Percentiles rank a stretch among this genome's conserved stretches.
Evolutionary conservation across 2,329 filamentous ascomycete species (phyloP).

Genomic region (Exophiala mesophila): DNA sequence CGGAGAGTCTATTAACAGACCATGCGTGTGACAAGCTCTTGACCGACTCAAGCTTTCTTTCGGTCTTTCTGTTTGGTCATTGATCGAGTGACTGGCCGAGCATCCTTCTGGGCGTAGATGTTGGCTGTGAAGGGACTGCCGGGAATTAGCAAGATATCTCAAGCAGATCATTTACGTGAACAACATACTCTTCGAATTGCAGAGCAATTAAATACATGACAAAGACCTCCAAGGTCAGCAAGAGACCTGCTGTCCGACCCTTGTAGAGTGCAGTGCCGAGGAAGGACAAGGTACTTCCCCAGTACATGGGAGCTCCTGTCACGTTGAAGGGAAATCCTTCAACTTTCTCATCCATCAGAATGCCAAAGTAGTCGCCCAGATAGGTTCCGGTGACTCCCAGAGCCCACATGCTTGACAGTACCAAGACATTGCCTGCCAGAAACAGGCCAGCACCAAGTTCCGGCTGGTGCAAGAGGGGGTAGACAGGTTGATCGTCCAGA

Average conservation of each 20-base stretch:
- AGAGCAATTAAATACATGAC: slow-evolving; percentile 76
- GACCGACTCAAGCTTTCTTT: slow-evolving; percentile 35
- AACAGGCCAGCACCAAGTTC: slow-evolving; percentile 68
- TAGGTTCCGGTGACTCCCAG: slow-evolving; percentile 95
- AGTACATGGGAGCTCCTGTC: slow-evolving; percentile 90
- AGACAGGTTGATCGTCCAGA: slow-evolving; percentile 68
- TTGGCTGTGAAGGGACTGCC: slow-evolving; percentile 74
- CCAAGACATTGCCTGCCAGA: slow-evolving; percentile 71
- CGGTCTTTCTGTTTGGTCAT: slow-evolving; percentile 31
- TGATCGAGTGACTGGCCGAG: slow-evolving; percentile 21
- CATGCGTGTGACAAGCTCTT: no score
- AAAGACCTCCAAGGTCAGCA: slow-evolving; percentile 70
- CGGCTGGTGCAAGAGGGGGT: slow-evolving; percentile 63
- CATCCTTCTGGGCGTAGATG: slow-evolving; percentile 79
- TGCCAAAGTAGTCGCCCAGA: slow-evolving; percentile 96
- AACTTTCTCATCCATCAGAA: slow-evolving; percentile 91
- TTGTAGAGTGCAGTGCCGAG: slow-evolving; percentile 78
- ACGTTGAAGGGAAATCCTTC: slow-evolving; percentile 95
- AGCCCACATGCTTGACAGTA: slow-evolving; percentile 83
- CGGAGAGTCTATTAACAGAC: no score
- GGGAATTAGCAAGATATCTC: slow-evolving; percentile 7
- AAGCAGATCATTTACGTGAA: slow-evolving; percentile 2
- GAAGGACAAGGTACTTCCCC: slow-evolving; percentile 88
- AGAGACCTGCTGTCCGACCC: slow-evolving; percentile 78
- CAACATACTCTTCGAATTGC: slow-evolving; percentile 69